Percentiles rank a stretch among this genome's conserved stretches.
phyloP scores from a whole-genome alignment of 495 filamentous ascomycete genomes.

The Filosporella fistucella region DNA sequence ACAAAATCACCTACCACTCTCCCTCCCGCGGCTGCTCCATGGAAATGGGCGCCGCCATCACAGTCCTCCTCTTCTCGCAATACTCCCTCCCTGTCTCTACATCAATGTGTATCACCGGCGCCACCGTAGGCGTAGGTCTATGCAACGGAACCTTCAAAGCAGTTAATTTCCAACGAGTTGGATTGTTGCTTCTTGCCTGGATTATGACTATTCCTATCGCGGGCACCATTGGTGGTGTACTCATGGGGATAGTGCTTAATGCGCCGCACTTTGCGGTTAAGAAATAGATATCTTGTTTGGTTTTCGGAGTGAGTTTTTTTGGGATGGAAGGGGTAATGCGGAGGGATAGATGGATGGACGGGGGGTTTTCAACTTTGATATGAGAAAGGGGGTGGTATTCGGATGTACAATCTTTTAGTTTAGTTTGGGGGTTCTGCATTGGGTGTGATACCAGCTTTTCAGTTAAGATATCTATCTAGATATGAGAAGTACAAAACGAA shows the following conservation, averaged over 20 bases:
- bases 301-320: too few relatives aligned
- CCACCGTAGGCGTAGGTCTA: conserved; percentile 58
- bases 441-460: too few relatives aligned
- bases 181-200: conserved; percentile 54
- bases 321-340: too few relatives aligned
- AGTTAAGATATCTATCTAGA: too few relatives aligned
- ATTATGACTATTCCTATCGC: conserved; percentile 53
- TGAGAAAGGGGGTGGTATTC: too few relatives aligned
- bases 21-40: conserved; percentile 65
- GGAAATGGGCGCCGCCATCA: conserved; percentile 66
- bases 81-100: conserved; percentile 54
- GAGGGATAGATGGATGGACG: not conserved
- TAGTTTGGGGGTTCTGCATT: too few relatives aligned
- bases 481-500: too few relatives aligned
- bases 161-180: conserved; percentile 58
- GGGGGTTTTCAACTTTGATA: too few relatives aligned
- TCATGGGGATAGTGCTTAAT: conserved; percentile 56
- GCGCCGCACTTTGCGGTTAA: conserved; percentile 33
- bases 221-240: conserved; percentile 49
- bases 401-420: too few relatives aligned
- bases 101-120: conserved; percentile 58
- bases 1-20: conserved; percentile 64
- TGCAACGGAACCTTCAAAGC: conserved; percentile 52
- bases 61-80: conserved; percentile 60
- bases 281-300: conserved; percentile 1